phyloP scores from a whole-genome alignment of 352 stramenopile species.

The Thraustochytrium sp. region DNA sequence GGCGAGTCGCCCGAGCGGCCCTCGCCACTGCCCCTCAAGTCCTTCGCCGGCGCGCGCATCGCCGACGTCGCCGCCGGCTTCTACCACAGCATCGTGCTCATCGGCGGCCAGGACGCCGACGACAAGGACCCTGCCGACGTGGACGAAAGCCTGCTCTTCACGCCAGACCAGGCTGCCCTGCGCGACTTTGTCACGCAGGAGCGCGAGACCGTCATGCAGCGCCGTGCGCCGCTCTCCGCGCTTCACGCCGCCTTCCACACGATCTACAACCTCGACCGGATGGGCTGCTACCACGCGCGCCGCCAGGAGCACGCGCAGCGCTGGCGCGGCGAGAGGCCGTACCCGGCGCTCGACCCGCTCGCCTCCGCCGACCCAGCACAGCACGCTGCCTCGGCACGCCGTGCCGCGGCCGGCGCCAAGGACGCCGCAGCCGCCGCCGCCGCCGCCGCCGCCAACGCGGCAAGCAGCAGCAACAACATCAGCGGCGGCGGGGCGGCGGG shows the following conservation, averaged over 20 bases:
- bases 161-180: background rate
- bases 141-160: conserved; percentile 21
- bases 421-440: background rate
- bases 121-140: conserved; percentile 52
- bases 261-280: conserved; percentile 8
- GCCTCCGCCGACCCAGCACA: background rate
- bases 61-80: conserved; percentile 79
- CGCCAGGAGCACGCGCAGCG: background rate
- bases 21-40: conserved; percentile 72
- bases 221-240: background rate
- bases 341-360: background rate
- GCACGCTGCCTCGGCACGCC: no score
- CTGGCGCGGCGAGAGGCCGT: background rate
- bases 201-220: background rate
- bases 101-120: conserved; percentile 62
- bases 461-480: background rate
- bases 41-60: conserved; percentile 78
- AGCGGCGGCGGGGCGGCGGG: no score
- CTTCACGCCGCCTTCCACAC: conserved; percentile 39
- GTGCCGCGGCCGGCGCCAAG: background rate
- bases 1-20: conserved; percentile 77
- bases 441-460: background rate
- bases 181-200: background rate
- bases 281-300: conserved; percentile 12
- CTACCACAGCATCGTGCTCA: conserved; percentile 84